These are phyloP conservation scores for Ceratocystis cubensis DNA, from an alignment of 2,329 filamentous ascomycete genomes.

Conservation along the genomic window DNA sequence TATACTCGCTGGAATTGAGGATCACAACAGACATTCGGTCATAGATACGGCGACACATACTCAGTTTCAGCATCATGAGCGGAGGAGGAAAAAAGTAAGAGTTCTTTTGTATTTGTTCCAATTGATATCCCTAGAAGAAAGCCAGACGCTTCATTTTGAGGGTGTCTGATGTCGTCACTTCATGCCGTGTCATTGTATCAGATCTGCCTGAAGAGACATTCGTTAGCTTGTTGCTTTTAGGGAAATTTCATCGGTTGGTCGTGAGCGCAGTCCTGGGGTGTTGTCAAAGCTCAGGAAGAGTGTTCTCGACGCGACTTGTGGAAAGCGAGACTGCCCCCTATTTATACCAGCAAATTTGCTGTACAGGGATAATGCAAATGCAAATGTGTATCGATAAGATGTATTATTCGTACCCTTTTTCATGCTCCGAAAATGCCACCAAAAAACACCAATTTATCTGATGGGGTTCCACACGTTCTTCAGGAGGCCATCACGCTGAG, in stretches of 20 bases:
- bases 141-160: conserved; percentile 21
- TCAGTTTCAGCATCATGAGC: not conserved
- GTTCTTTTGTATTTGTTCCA: conserved; percentile 21
- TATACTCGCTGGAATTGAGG: not conserved
- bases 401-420: conserved; percentile 20
- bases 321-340: conserved; percentile 1
- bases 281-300: not conserved
- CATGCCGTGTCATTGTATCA: conserved; percentile 21
- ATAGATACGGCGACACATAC: not conserved
- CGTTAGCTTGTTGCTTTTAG: conserved; percentile 15
- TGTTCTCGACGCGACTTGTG: not conserved
- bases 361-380: conserved; percentile 5
- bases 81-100: conserved; percentile 14
- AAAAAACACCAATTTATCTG: conserved; percentile 36
- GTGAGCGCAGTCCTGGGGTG: not conserved
- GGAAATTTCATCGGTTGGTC: not conserved
- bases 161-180: conserved; percentile 21
- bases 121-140: conserved; percentile 21
- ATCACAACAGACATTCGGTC: not conserved
- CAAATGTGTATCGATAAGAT: conserved; percentile 11
- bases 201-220: conserved; percentile 18
- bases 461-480: conserved; percentile 90
- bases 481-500: conserved; percentile 90
- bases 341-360: conserved; percentile 12
- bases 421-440: conserved; percentile 19